phyloP scores from a whole-genome alignment of 129 eudicot genomes.

The Artemisia tridentata region DNA sequence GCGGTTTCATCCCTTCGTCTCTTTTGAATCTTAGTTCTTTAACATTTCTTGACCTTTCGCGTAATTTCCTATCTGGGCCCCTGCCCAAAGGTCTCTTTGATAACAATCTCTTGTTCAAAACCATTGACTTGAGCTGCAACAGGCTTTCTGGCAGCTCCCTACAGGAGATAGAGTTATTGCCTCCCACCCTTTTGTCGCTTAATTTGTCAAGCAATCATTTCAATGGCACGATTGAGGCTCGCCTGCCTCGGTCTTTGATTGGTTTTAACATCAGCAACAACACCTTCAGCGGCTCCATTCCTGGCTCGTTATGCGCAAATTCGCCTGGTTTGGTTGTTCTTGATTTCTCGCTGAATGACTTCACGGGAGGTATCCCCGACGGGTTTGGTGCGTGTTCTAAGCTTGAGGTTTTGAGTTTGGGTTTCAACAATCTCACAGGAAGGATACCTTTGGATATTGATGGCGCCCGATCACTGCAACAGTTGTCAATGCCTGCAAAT shows the following conservation, averaged over 20 bases:
- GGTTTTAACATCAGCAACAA: constrained; percentile 54
- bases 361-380: constrained; percentile 37
- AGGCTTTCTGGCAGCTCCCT: constrained; percentile 35
- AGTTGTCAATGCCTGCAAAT: constrained; percentile 49
- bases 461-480: constrained; percentile 24
- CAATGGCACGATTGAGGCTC: constrained; percentile 29
- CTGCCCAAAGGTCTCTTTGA: constrained; percentile 21
- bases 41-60: constrained; percentile 50
- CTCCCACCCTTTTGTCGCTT: constrained; percentile 19
- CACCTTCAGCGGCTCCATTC: constrained; percentile 43
- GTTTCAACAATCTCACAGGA: constrained; percentile 51
- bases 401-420: constrained; percentile 41
- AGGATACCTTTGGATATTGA: constrained; percentile 39
- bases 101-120: background rate
- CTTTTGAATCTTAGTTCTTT: constrained; percentile 41
- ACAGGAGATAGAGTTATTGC: constrained; percentile 11
- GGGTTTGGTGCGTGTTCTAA: constrained; percentile 40
- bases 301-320: constrained; percentile 40
- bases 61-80: constrained; percentile 41
- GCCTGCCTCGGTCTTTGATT: constrained; percentile 22
- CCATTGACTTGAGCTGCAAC: constrained; percentile 50
- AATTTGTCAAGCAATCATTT: constrained; percentile 60
- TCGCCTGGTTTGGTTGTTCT: constrained; percentile 38
- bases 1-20: constrained; percentile 35
- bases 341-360: constrained; percentile 48